These are phyloP conservation scores for Colletotrichum tanaceti DNA, from an alignment of 2,329 filamentous ascomycete species.

Conservation along the genomic window DNA sequence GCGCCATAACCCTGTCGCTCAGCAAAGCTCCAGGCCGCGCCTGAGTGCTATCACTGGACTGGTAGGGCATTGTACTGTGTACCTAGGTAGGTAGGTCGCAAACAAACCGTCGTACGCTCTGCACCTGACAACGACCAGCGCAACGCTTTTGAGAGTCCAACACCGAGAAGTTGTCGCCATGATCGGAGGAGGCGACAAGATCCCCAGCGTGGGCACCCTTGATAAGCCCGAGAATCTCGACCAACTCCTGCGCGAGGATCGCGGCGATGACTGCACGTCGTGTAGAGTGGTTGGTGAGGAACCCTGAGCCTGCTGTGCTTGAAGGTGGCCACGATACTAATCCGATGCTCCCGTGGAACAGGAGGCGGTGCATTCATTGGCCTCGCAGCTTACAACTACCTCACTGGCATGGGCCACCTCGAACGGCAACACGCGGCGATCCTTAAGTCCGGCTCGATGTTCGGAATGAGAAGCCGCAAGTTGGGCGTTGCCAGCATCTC, in stretches of 20 bases:
- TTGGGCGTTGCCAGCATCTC: constrained; percentile 76
- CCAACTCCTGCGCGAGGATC: constrained; percentile 66
- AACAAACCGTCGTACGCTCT: constrained; percentile 8
- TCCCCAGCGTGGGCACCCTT: constrained; percentile 63
- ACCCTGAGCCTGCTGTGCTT: background rate
- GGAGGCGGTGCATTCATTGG: constrained; percentile 81
- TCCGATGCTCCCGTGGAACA: constrained; percentile 49
- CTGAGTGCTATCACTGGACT: background rate
- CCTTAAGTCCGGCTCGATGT: constrained; percentile 74
- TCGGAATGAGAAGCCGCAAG: constrained; percentile 78
- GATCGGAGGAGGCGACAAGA: constrained; percentile 56
- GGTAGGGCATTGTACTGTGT: background rate
- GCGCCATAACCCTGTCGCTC: constrained; percentile 3
- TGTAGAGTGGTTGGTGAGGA: constrained; percentile 78
- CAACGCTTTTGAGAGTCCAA: background rate
- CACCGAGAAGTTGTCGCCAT: constrained; percentile 46
- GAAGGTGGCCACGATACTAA: background rate
- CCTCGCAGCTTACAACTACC: constrained; percentile 81
- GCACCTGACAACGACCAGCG: constrained; percentile 8
- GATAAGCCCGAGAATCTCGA: constrained; percentile 72
- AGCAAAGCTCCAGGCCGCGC: constrained; percentile 20
- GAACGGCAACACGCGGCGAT: constrained; percentile 74
- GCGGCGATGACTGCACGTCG: constrained; percentile 74
- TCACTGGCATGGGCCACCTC: constrained; percentile 78
- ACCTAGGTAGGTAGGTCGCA: too few species aligned